These are phyloP conservation scores for Calonectria pseudoreteaudii DNA, from an alignment of 2,329 filamentous ascomycete species.

Conservation along the genomic window DNA sequence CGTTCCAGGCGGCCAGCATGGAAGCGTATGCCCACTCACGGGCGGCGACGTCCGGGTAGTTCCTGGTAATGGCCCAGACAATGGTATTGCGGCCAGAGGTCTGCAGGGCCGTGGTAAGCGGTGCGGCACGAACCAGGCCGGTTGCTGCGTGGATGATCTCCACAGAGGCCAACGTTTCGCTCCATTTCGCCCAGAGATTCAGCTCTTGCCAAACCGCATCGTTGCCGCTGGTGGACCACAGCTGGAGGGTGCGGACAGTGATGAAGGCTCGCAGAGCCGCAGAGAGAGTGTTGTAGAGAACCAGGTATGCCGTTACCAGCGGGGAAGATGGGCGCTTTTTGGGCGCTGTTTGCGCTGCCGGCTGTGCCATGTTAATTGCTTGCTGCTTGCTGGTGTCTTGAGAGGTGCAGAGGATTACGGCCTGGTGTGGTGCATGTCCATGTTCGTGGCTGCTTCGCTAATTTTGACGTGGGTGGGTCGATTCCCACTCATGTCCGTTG, in stretches of 20 bases:
- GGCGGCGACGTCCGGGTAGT: conserved; percentile 32
- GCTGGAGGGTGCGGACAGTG: conserved; percentile 15
- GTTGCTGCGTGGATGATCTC: conserved; percentile 29
- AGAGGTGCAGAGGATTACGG: neutral
- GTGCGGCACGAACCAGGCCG: conserved; percentile 33
- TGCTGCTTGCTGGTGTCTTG: neutral
- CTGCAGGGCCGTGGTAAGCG: conserved; percentile 32
- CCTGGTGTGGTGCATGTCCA: neutral
- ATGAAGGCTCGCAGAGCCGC: conserved; percentile 23
- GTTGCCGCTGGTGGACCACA: conserved; percentile 29
- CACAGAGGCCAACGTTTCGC: conserved; percentile 27
- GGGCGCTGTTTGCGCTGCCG: neutral
- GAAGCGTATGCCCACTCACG: conserved; percentile 29
- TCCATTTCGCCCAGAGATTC: conserved; percentile 31
- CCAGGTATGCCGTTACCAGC: conserved; percentile 15
- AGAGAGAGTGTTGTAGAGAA: conserved; percentile 30
- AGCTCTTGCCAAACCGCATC: conserved; percentile 32
- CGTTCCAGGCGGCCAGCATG: conserved; percentile 38
- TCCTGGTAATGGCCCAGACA: conserved; percentile 38
- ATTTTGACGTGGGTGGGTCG: neutral
- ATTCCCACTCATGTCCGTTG: neutral
- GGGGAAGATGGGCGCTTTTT: neutral
- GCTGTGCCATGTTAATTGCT: neutral
- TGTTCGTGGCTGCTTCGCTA: neutral
- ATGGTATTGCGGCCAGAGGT: conserved; percentile 39